Evolutionary conservation across 768 basidiomycete genomes (phyloP), one percentile per base, ranked within the genome.

Genomic region (Cystofilobasidium ferigula): DNA sequence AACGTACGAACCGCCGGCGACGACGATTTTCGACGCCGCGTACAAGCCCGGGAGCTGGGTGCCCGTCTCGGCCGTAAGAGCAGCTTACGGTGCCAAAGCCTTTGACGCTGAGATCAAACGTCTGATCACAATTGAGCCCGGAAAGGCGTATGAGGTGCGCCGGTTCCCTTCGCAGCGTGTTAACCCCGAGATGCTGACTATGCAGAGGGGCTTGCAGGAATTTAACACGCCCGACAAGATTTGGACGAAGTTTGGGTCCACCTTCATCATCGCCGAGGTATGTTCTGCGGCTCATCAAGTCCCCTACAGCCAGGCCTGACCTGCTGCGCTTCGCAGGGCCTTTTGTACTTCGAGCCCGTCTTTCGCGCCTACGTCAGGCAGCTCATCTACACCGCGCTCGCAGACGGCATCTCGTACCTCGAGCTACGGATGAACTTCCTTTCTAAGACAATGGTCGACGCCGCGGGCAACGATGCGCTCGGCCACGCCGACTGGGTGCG

Each of bases 381-480:
- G 66, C 86, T 87, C 73, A 77, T 89, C 64, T 73, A 78, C 34
- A 78, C 82, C 36, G 84, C 82, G 0, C 80, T 87, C 20, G 82
- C 81, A 35, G 87, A 89, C 71, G 86, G 86, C 0, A 82, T 88
- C 43, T 84, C 79, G 1, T 88, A 88, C 72, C 74, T 83, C 14
- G 87, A 89, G 76, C 79, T 81, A 14, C 81, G 86, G 38, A 79
- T 87, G 53, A 84, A 85, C 73, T 88, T 88, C 71, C 74, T 78
- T 47, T 74, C 67, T 83, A 81, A 85, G 36, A 54, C 62, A 12
- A 57, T 64, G 56, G 34, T 54, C 12, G 6, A 40, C 38, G 61
- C 61, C 1, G 32, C 47, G 81, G 69, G 85, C 7, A 71, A 80
- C 60, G 79, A 82, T 35, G 80, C 81, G 63, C 71, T 88, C 26